These are phyloP conservation scores for Mycena chlorophos DNA, from an alignment of 768 basidiomycete species.

Conservation along the genomic window DNA sequence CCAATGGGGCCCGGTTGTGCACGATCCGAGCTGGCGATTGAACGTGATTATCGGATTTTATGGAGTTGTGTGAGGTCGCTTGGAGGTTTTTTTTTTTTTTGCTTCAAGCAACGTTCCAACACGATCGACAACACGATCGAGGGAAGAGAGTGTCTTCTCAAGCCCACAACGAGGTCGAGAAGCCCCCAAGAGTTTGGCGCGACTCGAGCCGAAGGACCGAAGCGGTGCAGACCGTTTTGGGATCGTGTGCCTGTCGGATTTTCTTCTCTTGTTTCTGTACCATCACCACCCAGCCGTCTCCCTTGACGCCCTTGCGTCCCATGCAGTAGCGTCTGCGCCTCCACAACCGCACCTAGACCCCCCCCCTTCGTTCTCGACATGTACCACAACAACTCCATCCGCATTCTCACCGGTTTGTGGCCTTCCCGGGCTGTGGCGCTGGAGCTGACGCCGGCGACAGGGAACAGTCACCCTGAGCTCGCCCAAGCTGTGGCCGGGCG, in stretches of 20 bases:
- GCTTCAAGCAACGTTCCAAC: too few relatives aligned
- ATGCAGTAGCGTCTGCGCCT: not conserved
- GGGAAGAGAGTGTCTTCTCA: too few relatives aligned
- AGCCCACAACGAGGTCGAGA: too few relatives aligned
- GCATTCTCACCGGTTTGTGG: conserved; percentile 67
- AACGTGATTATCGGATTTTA: too few relatives aligned
- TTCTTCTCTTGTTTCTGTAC: not conserved
- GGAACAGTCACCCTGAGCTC: conserved; percentile 98
- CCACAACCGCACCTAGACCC: too few relatives aligned
- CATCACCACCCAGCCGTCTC: conserved; percentile 17
- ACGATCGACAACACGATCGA: too few relatives aligned
- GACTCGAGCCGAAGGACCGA: too few relatives aligned
- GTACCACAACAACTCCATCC: conserved; percentile 82
- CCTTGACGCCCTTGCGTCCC: conserved; percentile 38
- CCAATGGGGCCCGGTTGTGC: too few relatives aligned
- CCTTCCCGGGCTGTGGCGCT: not conserved
- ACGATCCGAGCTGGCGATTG: too few relatives aligned
- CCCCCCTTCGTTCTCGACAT: conserved; percentile 36
- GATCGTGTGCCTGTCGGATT: not conserved
- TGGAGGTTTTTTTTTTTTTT: too few relatives aligned
- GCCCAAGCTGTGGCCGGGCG: conserved; percentile 93
- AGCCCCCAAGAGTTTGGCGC: too few relatives aligned
- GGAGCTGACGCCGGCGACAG: conserved; percentile 39
- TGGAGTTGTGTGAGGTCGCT: too few relatives aligned
- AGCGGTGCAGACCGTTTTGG: not conserved